Evolutionary conservation across 2,329 filamentous ascomycete genomes (phyloP), one percentile per base, ranked within the genome.

Genomic region (Aphanoascus verrucosus): DNA sequence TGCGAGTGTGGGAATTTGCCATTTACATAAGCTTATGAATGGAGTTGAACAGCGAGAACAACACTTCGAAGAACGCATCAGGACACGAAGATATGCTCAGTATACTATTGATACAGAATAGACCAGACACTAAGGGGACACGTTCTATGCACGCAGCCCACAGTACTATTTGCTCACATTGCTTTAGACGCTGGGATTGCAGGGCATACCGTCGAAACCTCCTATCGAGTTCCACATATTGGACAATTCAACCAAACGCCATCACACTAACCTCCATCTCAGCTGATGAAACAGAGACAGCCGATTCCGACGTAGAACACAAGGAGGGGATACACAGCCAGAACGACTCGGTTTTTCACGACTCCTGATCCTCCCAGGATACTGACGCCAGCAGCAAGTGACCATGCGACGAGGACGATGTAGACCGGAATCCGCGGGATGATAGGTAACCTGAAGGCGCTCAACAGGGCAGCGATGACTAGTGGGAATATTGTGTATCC

Each of bases 401-500:
- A 94, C 93, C 93, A 98, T 41, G 81, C 82, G 37, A 96, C 83
- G 23, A 98, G 79, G 32, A 94, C 78, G 49, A 93, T 76, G 69
- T 98, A 97, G 51, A 98, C 82, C 1, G 93, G 93, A 66, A 97
- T 88, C 54, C 93, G 80, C 5, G 85, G 81, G 59, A 97, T 86
- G 62, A 82, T 85, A 41, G 83, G 85, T 6, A 97, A 77, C 49
- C 81, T 78, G 32, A 98, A 66, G 0, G 91, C 91, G 53, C 89
- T 95, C 59, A 98, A 81, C 49, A 96, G 74, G 1, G 91, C 83
- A 6, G 94, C 94, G 61, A 98, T 86, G 62, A 97, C 93, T 51
- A 98, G 81, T 1, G 93, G 93, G 73, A 98, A 98, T 53, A 98
- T 81, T 1, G 93, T 98, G 71, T 98, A 98, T 44, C 93, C 93